These are phyloP conservation scores for Yamadazyma sp. DNA, from an alignment of 805 yeast species.

Conservation along the genomic window DNA sequence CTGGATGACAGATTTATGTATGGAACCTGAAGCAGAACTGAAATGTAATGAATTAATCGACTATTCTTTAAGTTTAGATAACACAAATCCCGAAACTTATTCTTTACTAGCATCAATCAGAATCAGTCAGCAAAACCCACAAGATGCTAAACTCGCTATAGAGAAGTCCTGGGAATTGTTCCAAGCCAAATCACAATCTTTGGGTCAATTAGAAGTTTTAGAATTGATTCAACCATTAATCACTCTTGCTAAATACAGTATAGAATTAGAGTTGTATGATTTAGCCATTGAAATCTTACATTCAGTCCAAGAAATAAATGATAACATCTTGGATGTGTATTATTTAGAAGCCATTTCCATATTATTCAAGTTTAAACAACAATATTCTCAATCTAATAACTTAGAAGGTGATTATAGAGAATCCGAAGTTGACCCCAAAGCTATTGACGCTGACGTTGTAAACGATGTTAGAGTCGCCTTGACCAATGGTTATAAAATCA, in stretches of 20 bases:
- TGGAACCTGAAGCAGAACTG: conserved; percentile 85
- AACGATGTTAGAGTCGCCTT: conserved; percentile 44
- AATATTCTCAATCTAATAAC: conserved; percentile 30
- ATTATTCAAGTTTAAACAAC: conserved; percentile 40
- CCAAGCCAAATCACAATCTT: conserved; percentile 41
- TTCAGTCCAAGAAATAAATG: conserved; percentile 74
- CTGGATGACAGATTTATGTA: conserved; percentile 97
- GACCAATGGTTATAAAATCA: conserved; percentile 43
- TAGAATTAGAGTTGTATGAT: conserved; percentile 75
- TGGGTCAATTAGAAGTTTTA: conserved; percentile 43
- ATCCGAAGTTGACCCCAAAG: conserved; percentile 13
- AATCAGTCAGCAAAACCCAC: conserved; percentile 75
- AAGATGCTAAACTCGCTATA: conserved; percentile 72
- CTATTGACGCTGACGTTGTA: conserved; percentile 28
- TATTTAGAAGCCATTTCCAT: conserved; percentile 82
- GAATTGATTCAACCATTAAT: conserved; percentile 73
- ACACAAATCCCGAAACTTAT: conserved; percentile 74
- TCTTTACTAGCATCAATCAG: conserved; percentile 80
- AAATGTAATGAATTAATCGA: conserved; percentile 72
- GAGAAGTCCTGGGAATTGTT: conserved; percentile 70
- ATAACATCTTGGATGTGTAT: conserved; percentile 74
- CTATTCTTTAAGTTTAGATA: conserved; percentile 59
- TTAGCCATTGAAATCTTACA: conserved; percentile 62
- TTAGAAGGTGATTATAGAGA: conserved; percentile 41
- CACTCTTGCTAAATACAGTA: conserved; percentile 67